Base-by-base conservation (phyloP, 139 green algal species). In the Chlorella sp. region DNA sequence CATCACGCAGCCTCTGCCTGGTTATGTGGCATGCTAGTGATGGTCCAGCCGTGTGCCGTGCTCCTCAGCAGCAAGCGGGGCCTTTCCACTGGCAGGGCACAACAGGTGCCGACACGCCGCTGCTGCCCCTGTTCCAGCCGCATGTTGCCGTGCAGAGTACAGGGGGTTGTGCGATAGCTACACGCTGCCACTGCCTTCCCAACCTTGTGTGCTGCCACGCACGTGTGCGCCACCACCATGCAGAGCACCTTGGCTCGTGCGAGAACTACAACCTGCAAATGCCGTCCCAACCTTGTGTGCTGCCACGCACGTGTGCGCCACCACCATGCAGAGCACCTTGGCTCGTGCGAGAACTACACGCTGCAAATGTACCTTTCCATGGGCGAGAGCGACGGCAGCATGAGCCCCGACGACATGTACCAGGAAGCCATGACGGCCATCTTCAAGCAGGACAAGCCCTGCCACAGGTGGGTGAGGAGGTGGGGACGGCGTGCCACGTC, bases 301-400 rank as follows among this genome's bases (percentile, higher is more conserved):
- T 61, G 26, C n/a, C n/a, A n/a, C n/a, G n/a, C n/a, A n/a, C n/a
- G n/a, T n/a, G n/a, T n/a, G n/a, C n/a, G n/a, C n/a, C n/a, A n/a
- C n/a, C n/a, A n/a, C 14, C 34, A 27, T 63, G 63, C 77, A 88
- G 82, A 88, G 71, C 82, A 88, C 71, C 68, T 88, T 2, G 79
- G 79, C 4, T 71, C 72, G 4, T 72, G 60, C 1, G 67, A 73
- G 49, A 74, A 69, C 10, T 85, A 88, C 77, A 85, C 71, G 27
- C 65, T 88, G 30, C 67, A 75, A 31, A 84, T 77, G 35, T 88
- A 88, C 74, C 62, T 88, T 26, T 72, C 79, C 22, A 83, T 88
- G 36, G 82, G 82, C 29, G 78, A 88, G 51, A 80, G 69, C 59
- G 78, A 84, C 32, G 78, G 75, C 29, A 77, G 73, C 62, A 33